These are phyloP conservation scores for Amanita pallidorosea DNA, from an alignment of 768 basidiomycete species.

Conservation along the genomic window DNA sequence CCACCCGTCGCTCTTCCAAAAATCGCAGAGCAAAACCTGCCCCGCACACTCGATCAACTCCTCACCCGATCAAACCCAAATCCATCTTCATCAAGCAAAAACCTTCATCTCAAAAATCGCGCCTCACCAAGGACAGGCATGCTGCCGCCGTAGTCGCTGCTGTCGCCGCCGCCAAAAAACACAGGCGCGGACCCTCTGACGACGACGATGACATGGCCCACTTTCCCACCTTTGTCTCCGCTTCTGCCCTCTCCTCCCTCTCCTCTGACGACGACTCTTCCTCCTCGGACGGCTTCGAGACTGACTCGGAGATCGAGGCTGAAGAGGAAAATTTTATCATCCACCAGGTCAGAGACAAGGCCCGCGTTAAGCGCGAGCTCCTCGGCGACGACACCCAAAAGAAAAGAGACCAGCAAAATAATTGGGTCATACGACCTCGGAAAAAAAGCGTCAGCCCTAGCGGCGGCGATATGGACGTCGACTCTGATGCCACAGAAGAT, in stretches of 20 bases:
- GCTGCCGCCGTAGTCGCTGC: conserved; percentile 12
- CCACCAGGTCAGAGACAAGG: conserved; percentile 33
- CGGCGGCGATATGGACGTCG: conserved; percentile 56
- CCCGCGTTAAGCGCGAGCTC: conserved; percentile 51
- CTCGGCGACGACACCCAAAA: conserved; percentile 38
- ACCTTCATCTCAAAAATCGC: conserved; percentile 11
- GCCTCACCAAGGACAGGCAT: conserved; percentile 7
- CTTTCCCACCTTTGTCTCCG: conserved; percentile 63
- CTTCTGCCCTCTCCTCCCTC: conserved; percentile 42
- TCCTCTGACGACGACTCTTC: conserved; percentile 40
- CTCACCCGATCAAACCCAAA: conserved; percentile 6
- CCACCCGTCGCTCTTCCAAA: conserved; percentile 20
- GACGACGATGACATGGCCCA: conserved; percentile 9
- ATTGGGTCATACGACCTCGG: conserved; percentile 63
- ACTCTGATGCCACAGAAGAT: conserved; percentile 47
- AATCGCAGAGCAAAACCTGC: too few species aligned
- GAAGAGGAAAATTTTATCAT: conserved; percentile 56
- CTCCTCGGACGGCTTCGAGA: conserved; percentile 37
- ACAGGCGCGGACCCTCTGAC: conserved; percentile 19
- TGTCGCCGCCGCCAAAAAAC: conserved; percentile 19
- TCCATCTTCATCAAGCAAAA: conserved; percentile 6
- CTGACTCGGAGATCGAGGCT: conserved; percentile 46
- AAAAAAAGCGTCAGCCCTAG: conserved; percentile 59
- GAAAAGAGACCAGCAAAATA: conserved; percentile 31
- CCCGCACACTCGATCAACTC: conserved; percentile 7